A percentile compares a stretch with the other conserved stretches of the same genome.
Conservation (phyloP, 768 basidiomycete genomes). For the Boletus rufocinnamomeus region DNA sequence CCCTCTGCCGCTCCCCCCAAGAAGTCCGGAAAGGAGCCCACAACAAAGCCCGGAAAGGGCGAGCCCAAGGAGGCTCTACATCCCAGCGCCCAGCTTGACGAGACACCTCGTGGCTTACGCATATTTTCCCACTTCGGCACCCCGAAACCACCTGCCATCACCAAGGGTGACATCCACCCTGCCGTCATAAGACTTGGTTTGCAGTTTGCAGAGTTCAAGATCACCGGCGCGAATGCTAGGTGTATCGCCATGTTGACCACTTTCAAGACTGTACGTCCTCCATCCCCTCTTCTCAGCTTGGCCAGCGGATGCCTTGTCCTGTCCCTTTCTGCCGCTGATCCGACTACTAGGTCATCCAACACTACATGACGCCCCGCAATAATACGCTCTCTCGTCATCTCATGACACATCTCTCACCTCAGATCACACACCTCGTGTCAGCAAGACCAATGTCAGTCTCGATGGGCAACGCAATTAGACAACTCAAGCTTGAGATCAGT, state of each 20-base stretch:
- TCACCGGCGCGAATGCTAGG: conserved; percentile 93
- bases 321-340: conserved; percentile 7
- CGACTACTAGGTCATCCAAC: conserved; percentile 74
- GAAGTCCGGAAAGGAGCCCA: conserved; percentile 28
- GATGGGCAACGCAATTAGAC: conserved; percentile 93
- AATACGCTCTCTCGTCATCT: conserved; percentile 89
- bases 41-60: conserved; percentile 24
- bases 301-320: not conserved
- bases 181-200: conserved; percentile 83
- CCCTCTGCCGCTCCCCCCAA: conserved; percentile 23
- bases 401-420: conserved; percentile 88
- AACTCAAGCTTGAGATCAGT: conserved; percentile 95
- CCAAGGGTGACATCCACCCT: conserved; percentile 90
- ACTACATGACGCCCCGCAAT: conserved; percentile 84
- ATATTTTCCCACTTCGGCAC: conserved; percentile 88
- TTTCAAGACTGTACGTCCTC: conserved; percentile 78
- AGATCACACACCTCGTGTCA: conserved; percentile 87
- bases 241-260: conserved; percentile 90
- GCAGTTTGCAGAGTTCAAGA: conserved; percentile 88
- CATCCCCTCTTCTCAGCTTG: not conserved
- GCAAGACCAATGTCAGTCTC: conserved; percentile 90
- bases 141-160: conserved; percentile 52
- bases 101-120: conserved; percentile 58
- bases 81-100: conserved; percentile 36
- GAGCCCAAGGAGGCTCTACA: conserved; percentile 30